These are phyloP conservation scores for Pythium biforme DNA, from an alignment of 352 stramenopile species.

Conservation along the genomic window DNA sequence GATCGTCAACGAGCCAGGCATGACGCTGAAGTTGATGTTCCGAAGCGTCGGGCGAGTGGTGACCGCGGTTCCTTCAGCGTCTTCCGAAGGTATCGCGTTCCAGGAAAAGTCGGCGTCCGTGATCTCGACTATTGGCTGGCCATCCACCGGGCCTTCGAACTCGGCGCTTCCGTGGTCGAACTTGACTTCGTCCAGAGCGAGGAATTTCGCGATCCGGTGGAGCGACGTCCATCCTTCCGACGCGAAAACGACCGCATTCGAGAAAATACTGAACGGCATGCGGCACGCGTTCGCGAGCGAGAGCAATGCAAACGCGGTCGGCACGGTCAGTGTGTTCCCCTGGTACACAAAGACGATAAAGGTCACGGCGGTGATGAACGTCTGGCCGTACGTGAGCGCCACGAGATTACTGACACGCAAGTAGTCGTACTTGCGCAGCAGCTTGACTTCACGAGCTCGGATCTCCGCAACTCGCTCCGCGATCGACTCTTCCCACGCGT, in stretches of 20 bases:
- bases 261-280: constrained; percentile 38
- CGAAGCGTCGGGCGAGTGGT: not conserved
- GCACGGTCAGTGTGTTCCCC: constrained; percentile 11
- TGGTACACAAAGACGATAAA: constrained; percentile 22
- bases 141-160: constrained; percentile 2
- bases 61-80: not conserved
- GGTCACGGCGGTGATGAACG: constrained; percentile 21
- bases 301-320: constrained; percentile 35
- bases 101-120: constrained; percentile 37
- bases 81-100: not conserved
- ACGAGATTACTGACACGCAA: constrained; percentile 16
- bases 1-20: constrained; percentile 52
- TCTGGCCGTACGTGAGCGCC: constrained; percentile 16
- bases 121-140: constrained; percentile 27
- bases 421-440: constrained; percentile 18
- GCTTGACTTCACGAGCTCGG: constrained; percentile 38
- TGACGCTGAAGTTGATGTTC: constrained; percentile 47
- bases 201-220: constrained; percentile 32
- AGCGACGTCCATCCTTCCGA: constrained; percentile 33
- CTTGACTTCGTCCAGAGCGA: constrained; percentile 35
- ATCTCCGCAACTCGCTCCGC: constrained; percentile 35
- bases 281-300: constrained; percentile 37
- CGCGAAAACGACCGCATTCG: constrained; percentile 32
- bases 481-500: constrained; percentile 74
- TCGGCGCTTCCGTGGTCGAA: not conserved